Evolutionary conservation across 768 basidiomycete genomes (phyloP).

Genomic region (Dacryopinax primogenitus): DNA sequence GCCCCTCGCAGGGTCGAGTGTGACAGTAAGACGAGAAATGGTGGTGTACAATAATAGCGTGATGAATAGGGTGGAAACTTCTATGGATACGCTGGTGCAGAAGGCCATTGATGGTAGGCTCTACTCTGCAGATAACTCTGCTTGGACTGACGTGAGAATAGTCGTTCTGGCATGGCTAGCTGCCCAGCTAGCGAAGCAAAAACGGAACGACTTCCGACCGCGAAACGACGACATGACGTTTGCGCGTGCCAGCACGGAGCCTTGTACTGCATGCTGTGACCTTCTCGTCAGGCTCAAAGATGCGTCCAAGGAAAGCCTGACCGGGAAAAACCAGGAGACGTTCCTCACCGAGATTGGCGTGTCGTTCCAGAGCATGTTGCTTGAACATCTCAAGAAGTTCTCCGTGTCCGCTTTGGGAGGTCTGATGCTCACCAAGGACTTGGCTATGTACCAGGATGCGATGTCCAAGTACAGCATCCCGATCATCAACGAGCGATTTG

Average conservation of each 20-base stretch:
- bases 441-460: constrained; percentile 90
- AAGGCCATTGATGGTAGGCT: constrained; percentile 64
- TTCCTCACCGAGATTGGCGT: constrained; percentile 91
- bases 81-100: constrained; percentile 66
- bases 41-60: constrained; percentile 80
- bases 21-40: constrained; percentile 86
- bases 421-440: constrained; percentile 97
- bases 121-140: background rate
- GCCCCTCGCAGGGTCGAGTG: constrained; percentile 69
- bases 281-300: constrained; percentile 70
- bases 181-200: constrained; percentile 73
- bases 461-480: constrained; percentile 72
- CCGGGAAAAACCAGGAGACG: constrained; percentile 83
- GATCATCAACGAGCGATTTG: constrained; percentile 83
- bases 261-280: constrained; percentile 77
- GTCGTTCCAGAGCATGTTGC: constrained; percentile 84
- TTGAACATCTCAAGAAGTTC: constrained; percentile 93
- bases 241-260: constrained; percentile 87
- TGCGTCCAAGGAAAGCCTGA: constrained; percentile 57
- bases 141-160: constrained; percentile 23
- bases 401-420: constrained; percentile 94
- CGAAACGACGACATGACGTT: constrained; percentile 92
- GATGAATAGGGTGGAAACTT: constrained; percentile 71
- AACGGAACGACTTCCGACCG: constrained; percentile 93
- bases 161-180: constrained; percentile 65